phyloP scores from a whole-genome alignment of 2,329 filamentous ascomycete species.

The Microsporum audouinii region DNA sequence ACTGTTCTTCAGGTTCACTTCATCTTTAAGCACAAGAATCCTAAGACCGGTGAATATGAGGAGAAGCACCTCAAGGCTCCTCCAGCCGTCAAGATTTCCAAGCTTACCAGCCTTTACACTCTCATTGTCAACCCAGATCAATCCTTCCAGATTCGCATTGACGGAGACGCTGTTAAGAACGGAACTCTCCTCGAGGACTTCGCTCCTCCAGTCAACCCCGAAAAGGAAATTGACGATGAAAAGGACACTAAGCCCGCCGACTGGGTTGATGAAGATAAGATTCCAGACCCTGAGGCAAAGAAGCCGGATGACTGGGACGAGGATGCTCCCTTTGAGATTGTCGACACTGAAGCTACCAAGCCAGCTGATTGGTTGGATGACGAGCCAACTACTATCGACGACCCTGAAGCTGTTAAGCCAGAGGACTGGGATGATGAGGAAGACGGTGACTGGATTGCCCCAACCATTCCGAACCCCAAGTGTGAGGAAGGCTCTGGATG shows the following conservation, averaged over 20 bases:
- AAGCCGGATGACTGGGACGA: constrained; percentile 99
- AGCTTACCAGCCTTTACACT: constrained; percentile 91
- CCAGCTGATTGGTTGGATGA: constrained; percentile 94
- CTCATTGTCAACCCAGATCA: constrained; percentile 94
- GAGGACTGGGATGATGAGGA: constrained; percentile 99
- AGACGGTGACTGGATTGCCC: constrained; percentile 92
- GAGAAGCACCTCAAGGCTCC: constrained; percentile 92
- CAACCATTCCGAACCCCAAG: constrained; percentile 89
- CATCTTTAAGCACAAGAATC: constrained; percentile 99
- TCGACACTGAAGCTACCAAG: constrained; percentile 81
- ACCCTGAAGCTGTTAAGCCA: constrained; percentile 93
- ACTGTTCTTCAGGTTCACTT: constrained; percentile 52
- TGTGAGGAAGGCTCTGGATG: constrained; percentile 88
- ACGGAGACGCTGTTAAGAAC: constrained; percentile 77
- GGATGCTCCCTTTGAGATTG: constrained; percentile 91
- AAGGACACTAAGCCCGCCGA: constrained; percentile 88
- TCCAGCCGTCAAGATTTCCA: constrained; percentile 75
- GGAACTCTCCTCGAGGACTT: constrained; percentile 93
- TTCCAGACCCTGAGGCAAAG: constrained; percentile 79
- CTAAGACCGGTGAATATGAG: constrained; percentile 98
- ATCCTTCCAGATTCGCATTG: constrained; percentile 83
- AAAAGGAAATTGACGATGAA: constrained; percentile 85
- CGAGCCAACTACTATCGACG: constrained; percentile 69
- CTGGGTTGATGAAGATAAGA: constrained; percentile 91
- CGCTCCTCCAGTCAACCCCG: constrained; percentile 80